These are phyloP conservation scores for Fusarium goolgardi DNA, from an alignment of 2,329 filamentous ascomycete genomes.

Conservation along the genomic window DNA sequence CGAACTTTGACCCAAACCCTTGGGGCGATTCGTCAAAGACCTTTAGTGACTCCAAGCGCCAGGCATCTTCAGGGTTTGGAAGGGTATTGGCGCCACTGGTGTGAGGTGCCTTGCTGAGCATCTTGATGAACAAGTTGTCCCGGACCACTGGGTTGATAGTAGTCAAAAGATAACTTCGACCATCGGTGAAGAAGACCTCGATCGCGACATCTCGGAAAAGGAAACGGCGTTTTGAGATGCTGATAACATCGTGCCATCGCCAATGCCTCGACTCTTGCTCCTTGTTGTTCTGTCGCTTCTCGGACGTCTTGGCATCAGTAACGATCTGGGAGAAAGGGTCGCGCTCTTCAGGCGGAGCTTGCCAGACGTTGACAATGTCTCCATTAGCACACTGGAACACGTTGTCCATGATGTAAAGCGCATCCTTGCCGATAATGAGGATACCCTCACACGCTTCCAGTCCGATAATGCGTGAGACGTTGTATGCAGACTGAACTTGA, in stretches of 20 bases:
- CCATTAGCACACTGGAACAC: conserved; percentile 95
- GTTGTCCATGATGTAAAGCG: conserved; percentile 93
- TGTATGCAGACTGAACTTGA: conserved; percentile 92
- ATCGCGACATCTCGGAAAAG: conserved; percentile 94
- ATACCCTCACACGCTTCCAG: conserved; percentile 94
- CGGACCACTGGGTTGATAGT: conserved; percentile 78
- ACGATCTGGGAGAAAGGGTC: conserved; percentile 97
- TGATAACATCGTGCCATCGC: conserved; percentile 95
- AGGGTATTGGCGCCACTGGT: conserved; percentile 76
- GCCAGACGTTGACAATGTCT: conserved; percentile 96
- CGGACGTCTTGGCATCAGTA: conserved; percentile 70
- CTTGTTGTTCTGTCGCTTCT: conserved; percentile 66
- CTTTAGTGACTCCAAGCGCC: conserved; percentile 88
- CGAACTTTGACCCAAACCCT: conserved; percentile 85
- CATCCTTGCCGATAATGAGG: conserved; percentile 90
- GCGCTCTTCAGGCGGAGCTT: conserved; percentile 90
- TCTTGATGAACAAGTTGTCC: conserved; percentile 82
- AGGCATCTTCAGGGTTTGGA: conserved; percentile 85
- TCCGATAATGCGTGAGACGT: conserved; percentile 93
- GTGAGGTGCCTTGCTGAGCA: conserved; percentile 83
- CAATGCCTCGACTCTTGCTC: conserved; percentile 90
- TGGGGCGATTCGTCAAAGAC: conserved; percentile 69
- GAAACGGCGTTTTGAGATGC: conserved; percentile 94
- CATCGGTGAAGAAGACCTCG: conserved; percentile 98
- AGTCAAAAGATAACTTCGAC: conserved; percentile 92